Evolutionary conservation across 306 rosid genomes (phyloP), one percentile per base, ranked within the genome.

Genomic region (Ormosia semicastrata): DNA sequence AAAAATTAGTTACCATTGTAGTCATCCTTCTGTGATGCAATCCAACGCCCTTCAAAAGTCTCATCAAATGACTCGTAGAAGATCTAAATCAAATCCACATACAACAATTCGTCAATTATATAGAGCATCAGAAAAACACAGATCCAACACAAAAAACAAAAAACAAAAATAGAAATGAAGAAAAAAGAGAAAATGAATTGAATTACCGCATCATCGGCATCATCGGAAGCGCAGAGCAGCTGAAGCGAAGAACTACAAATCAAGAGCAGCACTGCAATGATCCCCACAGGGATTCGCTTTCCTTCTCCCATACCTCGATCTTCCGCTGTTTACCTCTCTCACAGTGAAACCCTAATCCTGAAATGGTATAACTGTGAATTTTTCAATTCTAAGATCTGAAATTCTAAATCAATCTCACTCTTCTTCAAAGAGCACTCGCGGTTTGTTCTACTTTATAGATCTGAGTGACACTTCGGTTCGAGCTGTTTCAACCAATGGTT

Each of bases 1-100:
- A 40, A 10, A 71, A 76, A 1, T 0, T 1, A 69, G 4, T 33
- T 74, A 95, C 99, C 99, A 75, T 74, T 75, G 54, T 90, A 95
- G 0, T 90, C 98, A 5, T 87, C 94, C 78, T 91, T 95, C 79
- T 74, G 80, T 0, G 98, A 93, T 11, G 83, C 91, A 62, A 86
- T 80, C 99, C 99, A 95, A 30, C 97, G 89, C 7, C 83, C 94
- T n/a, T 90, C 95, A 34, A 95, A 95, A 59, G 75, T 4, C 39
- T 91, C 93, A 14, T 93, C 98, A 67, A 95, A 95, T 3, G 99
- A 88, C 17, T 95, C 99, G 91, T 91, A 95, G 50, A 90, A 90
- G 78, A 91, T 90, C 99, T 95, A 59, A 76, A 79, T 34, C 11
- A 7, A 29, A 68, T 2, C 8, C 10, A 74, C 4, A 30, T 0